These are phyloP conservation scores for Rhizopus arrhizus DNA, from an alignment of 371 early-diverging fungal genomes.

Conservation along the genomic window DNA sequence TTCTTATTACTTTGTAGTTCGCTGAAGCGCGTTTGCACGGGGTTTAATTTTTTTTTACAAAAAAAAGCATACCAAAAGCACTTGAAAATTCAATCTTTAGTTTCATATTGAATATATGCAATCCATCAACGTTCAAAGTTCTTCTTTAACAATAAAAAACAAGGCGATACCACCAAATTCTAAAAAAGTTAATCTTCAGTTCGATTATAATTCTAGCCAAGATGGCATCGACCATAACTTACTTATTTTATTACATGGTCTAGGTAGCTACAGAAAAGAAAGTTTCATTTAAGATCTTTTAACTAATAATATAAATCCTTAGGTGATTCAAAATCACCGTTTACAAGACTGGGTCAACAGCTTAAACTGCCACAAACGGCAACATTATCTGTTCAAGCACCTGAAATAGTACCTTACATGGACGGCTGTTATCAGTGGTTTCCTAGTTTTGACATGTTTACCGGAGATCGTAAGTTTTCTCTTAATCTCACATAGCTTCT, in stretches of 20 bases:
- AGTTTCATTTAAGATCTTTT: not conserved
- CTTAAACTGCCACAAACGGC: conserved; percentile 74
- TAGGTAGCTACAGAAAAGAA: conserved; percentile 44
- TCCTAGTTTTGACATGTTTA: conserved; percentile 63
- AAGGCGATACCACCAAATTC: conserved; percentile 36
- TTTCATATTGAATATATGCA: conserved; percentile 22
- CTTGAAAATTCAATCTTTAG: not conserved
- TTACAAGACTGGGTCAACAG: conserved; percentile 58
- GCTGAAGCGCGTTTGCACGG: no score
- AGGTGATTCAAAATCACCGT: conserved; percentile 64
- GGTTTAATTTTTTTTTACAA: no score
- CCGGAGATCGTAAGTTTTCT: conserved; percentile 53
- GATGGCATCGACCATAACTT: conserved; percentile 70
- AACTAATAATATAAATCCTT: not conserved
- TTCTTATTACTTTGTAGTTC: no score
- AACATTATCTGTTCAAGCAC: conserved; percentile 64
- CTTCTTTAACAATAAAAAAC: conserved; percentile 10
- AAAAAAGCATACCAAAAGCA: no score
- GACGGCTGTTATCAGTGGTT: conserved; percentile 69
- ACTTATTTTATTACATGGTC: conserved; percentile 76
- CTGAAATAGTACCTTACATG: conserved; percentile 64
- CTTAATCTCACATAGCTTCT: not conserved
- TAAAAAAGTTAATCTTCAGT: conserved; percentile 41
- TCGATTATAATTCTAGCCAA: conserved; percentile 53
- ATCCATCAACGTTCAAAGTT: conserved; percentile 32